Percentiles rank a stretch among this genome's conserved stretches.
Conservation (phyloP, 1,139 yeast species). For the Debaryomycetaceae sp. region DNA sequence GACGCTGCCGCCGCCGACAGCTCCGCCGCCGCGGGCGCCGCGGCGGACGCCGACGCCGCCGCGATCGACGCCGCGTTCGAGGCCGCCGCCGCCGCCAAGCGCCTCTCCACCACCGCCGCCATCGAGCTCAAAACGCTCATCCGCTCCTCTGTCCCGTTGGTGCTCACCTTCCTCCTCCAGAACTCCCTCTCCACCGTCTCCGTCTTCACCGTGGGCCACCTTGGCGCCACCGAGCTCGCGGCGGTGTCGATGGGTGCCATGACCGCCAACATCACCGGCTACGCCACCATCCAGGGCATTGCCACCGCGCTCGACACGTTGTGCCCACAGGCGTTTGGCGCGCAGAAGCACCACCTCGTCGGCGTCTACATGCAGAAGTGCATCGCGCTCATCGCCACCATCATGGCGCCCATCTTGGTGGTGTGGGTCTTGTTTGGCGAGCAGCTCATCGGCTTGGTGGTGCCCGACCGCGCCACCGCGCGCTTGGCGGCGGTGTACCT, state of each 20-base stretch:
- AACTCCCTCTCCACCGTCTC: constrained; percentile 55
- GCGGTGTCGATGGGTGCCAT: constrained; percentile 62
- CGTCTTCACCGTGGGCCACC: constrained; percentile 55
- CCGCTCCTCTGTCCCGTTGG: constrained; percentile 47
- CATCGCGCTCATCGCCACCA: constrained; percentile 44
- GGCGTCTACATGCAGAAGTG: constrained; percentile 54
- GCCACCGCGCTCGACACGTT: constrained; percentile 57
- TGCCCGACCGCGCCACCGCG: constrained; percentile 49
- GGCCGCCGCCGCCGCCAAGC: constrained; percentile 27
- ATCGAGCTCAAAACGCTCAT: constrained; percentile 39
- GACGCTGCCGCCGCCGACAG: too few species aligned
- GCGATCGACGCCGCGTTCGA: constrained; percentile 32
- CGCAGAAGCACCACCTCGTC: constrained; percentile 47
- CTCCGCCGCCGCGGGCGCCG: too few species aligned
- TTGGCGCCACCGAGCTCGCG: constrained; percentile 55
- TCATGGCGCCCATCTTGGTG: constrained; percentile 47
- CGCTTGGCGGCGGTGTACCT: constrained; percentile 48
- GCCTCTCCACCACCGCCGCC: constrained; percentile 21
- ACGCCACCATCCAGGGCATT: constrained; percentile 55
- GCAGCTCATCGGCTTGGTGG: constrained; percentile 28
- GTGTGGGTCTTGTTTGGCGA: constrained; percentile 48
- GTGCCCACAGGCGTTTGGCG: constrained; percentile 60
- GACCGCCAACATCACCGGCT: constrained; percentile 58
- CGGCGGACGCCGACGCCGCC: constrained; percentile 22
- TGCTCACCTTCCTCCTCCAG: constrained; percentile 50